These are phyloP conservation scores for Suillus variegatus DNA, from an alignment of 768 basidiomycete genomes.

Conservation along the genomic window DNA sequence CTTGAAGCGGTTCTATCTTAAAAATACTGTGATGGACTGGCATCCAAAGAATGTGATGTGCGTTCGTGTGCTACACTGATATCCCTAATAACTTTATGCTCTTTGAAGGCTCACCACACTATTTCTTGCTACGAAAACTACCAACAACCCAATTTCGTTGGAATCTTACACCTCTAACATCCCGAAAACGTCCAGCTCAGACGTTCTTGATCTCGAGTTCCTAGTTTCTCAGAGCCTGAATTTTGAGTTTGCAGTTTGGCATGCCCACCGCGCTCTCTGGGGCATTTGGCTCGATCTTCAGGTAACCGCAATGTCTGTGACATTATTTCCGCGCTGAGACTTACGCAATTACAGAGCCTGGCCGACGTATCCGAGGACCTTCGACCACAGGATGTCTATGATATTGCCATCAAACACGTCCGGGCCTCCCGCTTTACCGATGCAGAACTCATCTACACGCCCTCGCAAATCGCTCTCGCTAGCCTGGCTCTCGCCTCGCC, in stretches of 20 bases:
- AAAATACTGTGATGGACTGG: conserved; percentile 99
- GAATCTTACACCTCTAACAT: conserved; percentile 84
- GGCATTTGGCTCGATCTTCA: conserved; percentile 89
- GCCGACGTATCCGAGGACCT: conserved; percentile 51
- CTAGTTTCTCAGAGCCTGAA: conserved; percentile 91
- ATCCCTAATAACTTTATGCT: neutral
- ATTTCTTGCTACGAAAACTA: conserved; percentile 96
- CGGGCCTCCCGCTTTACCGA: conserved; percentile 87
- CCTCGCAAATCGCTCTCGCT: conserved; percentile 91
- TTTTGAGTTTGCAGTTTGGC: conserved; percentile 95
- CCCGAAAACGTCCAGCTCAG: conserved; percentile 74
- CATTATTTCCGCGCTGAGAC: conserved; percentile 9
- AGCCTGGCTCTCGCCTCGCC: conserved; percentile 69
- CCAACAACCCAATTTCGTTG: conserved; percentile 89
- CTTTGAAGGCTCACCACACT: conserved; percentile 83
- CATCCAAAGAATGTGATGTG: conserved; percentile 99
- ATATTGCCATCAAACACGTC: conserved; percentile 64
- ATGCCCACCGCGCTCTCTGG: conserved; percentile 85
- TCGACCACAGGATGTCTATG: conserved; percentile 56
- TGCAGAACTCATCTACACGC: conserved; percentile 87
- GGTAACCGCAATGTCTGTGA: conserved; percentile 41
- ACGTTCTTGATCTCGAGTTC: conserved; percentile 94
- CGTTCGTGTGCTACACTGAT: conserved; percentile 25
- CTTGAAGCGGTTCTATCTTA: conserved; percentile 94
- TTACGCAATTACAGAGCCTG: conserved; percentile 47